Conservation (phyloP, 768 basidiomycete genomes). For the Amanita fuliginea region DNA sequence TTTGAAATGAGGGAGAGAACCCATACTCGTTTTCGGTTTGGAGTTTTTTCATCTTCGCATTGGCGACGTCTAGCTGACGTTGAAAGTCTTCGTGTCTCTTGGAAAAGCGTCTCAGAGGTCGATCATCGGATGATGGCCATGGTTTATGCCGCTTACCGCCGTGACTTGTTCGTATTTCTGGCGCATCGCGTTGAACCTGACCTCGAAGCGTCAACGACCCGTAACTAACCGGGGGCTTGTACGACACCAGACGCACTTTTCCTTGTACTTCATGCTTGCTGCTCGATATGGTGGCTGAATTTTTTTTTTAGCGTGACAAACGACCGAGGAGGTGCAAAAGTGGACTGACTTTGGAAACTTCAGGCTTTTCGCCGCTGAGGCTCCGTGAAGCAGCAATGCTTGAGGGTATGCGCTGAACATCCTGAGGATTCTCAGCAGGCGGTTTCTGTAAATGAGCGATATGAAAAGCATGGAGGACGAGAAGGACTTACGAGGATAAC, state of each 20-base stretch:
- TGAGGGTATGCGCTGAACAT: not conserved
- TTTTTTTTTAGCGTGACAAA: not conserved
- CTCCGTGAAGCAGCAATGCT: slow-evolving; percentile 1
- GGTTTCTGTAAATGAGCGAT: not conserved
- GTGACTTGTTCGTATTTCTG: slow-evolving; percentile 35
- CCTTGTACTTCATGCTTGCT: slow-evolving; percentile 14
- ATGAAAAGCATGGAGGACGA: not conserved
- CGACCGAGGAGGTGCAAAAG: not conserved
- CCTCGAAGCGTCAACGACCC: not conserved
- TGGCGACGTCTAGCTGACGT: slow-evolving; percentile 28
- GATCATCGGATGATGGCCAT: not conserved
- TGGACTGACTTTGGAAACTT: not conserved
- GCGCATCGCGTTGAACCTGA: slow-evolving; percentile 33
- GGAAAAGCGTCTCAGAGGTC: not conserved
- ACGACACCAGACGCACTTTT: slow-evolving; percentile 15
- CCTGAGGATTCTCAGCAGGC: slow-evolving; percentile 1
- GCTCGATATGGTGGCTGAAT: not conserved
- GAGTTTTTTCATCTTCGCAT: slow-evolving; percentile 29
- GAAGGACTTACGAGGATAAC: slow-evolving; percentile 4
- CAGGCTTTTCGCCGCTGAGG: not conserved
- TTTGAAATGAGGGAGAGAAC: too few relatives aligned
- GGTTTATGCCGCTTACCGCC: slow-evolving; percentile 20
- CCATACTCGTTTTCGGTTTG: slow-evolving; percentile 41
- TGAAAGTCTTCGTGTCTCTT: slow-evolving; percentile 27
- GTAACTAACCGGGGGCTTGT: not conserved